Evolutionary conservation across 2,329 filamentous ascomycete genomes (phyloP).

Genomic region (Cyphellophora europaea): DNA sequence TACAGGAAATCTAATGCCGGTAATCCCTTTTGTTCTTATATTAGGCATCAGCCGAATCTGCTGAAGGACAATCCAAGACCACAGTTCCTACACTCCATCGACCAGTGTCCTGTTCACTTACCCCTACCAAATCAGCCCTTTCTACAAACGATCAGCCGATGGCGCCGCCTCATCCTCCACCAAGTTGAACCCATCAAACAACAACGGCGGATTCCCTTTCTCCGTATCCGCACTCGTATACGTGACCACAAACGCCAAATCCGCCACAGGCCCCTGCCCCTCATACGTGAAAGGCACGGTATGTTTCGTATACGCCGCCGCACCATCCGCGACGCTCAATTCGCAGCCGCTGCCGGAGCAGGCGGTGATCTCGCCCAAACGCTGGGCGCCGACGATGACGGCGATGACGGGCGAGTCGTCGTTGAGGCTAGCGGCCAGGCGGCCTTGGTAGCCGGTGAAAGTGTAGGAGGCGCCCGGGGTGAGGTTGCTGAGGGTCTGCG

Average conservation of each 20-base stretch:
- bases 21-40: no score
- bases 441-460: neutral
- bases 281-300: neutral
- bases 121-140: no score
- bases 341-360: neutral
- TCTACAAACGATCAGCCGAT: no score
- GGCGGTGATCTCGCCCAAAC: neutral
- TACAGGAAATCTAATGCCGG: no score
- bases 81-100: no score
- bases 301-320: neutral
- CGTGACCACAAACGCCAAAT: neutral
- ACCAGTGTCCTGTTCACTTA: no score
- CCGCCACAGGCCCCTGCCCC: neutral
- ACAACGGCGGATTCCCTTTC: neutral
- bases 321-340: neutral
- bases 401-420: neutral
- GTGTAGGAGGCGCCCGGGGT: neutral
- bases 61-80: no score
- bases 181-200: conserved; percentile 1
- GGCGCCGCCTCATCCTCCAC: no score
- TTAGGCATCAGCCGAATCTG: no score
- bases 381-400: neutral
- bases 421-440: neutral
- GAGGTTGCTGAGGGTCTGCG: neutral
- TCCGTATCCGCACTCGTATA: neutral